phyloP scores from a whole-genome alignment of 345 rosid species.

The Brassica nigra region DNA sequence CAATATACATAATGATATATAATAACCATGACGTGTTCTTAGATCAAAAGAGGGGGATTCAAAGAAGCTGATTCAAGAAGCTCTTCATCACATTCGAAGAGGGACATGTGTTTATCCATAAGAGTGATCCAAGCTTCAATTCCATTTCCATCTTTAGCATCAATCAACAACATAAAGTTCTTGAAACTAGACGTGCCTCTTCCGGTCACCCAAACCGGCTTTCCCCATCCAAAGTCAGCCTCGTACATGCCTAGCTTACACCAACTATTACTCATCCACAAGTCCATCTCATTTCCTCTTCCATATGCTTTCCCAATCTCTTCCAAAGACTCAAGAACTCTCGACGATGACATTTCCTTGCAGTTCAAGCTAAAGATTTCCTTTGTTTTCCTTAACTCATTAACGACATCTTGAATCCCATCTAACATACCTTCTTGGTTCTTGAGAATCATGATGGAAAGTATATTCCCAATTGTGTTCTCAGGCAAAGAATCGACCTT shows the following conservation, averaged over 20 bases:
- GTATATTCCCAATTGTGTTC: conserved; percentile 37
- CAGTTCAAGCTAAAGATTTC: conserved; percentile 2
- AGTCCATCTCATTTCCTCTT: conserved; percentile 30
- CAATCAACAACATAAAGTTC: conserved; percentile 45
- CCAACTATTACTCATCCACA: conserved; percentile 45
- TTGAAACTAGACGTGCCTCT: conserved; percentile 33
- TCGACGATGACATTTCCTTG: conserved; percentile 15
- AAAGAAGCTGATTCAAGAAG: conserved; percentile 38
- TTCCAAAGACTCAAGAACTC: background rate
- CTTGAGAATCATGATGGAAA: conserved; percentile 31
- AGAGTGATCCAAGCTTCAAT: conserved; percentile 57
- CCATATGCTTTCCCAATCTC: conserved; percentile 18
- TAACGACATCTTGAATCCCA: conserved; percentile 31
- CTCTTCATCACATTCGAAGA: conserved; percentile 33
- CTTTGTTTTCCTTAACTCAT: conserved; percentile 23
- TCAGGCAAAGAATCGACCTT: conserved; percentile 28
- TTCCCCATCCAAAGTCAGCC: conserved; percentile 65
- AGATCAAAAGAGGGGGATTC: conserved; percentile 35
- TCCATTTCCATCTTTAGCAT: conserved; percentile 43
- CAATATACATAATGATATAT: background rate
- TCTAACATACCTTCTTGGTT: conserved; percentile 26
- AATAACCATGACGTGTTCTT: conserved; percentile 4
- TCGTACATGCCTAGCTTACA: conserved; percentile 47
- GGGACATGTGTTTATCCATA: conserved; percentile 30
- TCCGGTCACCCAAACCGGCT: conserved; percentile 47